Evolutionary conservation across 345 rosid species (phyloP), one percentile per base, ranked within the genome.

Genomic region (Corchorus olitorius): DNA sequence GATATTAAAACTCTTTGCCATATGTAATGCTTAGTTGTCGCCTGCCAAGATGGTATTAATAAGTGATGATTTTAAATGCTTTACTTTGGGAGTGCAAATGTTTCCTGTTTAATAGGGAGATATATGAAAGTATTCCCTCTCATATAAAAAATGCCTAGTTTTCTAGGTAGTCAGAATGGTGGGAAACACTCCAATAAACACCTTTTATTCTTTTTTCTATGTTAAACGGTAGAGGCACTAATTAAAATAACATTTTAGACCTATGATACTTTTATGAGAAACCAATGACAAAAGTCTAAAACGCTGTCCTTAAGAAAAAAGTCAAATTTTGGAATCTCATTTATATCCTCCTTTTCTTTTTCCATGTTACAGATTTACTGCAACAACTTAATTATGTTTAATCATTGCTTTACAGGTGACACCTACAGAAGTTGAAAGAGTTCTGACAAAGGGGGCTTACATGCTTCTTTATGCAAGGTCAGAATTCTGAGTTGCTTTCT

Each of bases 391-490:
- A 12, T 14, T 64, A 55, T 37, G 20, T 7, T 39, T 14, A 19
- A 72, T n/a, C 0, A 6, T 74, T 65, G 62, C 77, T 82, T 80
- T 69, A 55, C 65, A 97, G 99, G 97, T 97, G 68, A 88, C 89
- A 69, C 61, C 88, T 27, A 84, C 86, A 65, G 97, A 92, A 19
- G 84, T 88, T 66, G 98, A 87, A 77, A 88, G 83, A 78, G 92
- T 94, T 73, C 80, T 92, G 73, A 78, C 84, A 15, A 81, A 85
- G 78, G 92, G 93, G 41, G 99, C 98, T 19, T 94, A 92, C 84
- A 91, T 94, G 94, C 89, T 97, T 75, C 89, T 97, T 60, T 97
- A 97, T 74, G 87, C 97, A 70, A 92, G 99, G 99, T 97, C 78
- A 80, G 1, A 8, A 34, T 46, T 82, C 80, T 61, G 19, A 17